A percentile compares a stretch with the other conserved stretches of the same genome.
These are phyloP conservation scores for Raddia distichophylla DNA, from an alignment of 176 grass and related monocot species.

Conservation along the genomic window DNA sequence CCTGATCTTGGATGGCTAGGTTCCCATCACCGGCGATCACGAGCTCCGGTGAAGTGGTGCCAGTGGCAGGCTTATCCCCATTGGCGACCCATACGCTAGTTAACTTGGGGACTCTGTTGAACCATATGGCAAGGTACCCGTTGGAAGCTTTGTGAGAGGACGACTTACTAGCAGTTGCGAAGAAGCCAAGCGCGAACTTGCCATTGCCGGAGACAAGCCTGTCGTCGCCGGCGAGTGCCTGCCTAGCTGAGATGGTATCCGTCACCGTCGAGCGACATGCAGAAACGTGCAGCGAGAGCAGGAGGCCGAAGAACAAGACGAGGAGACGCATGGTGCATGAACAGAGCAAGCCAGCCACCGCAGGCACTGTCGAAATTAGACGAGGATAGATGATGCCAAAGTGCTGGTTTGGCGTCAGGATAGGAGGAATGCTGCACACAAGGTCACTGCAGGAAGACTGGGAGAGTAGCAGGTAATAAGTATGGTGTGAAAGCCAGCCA, in stretches of 20 bases:
- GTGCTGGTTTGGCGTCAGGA: too few relatives aligned
- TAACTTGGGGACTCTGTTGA: conserved; percentile 34
- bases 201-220: conserved; percentile 49
- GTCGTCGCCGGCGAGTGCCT: not conserved
- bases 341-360: too few relatives aligned
- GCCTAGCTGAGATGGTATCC: conserved; percentile 14
- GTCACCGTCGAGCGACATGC: not conserved
- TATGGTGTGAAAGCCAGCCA: too few relatives aligned
- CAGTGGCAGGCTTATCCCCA: conserved; percentile 37
- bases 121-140: conserved; percentile 62
- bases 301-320: too few relatives aligned
- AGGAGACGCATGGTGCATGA: too few relatives aligned
- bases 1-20: conserved; percentile 42
- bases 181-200: conserved; percentile 75
- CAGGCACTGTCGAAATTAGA: too few relatives aligned
- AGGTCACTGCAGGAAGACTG: too few relatives aligned
- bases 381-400: too few relatives aligned
- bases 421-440: too few relatives aligned
- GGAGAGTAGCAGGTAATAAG: too few relatives aligned
- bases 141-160: not conserved
- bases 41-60: conserved; percentile 31
- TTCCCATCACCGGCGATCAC: conserved; percentile 47
- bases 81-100: conserved; percentile 62
- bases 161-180: conserved; percentile 19
- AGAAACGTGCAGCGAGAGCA: too few relatives aligned